Base-by-base conservation (phyloP, 805 yeast species). In the Yamadazyma insecticola region DNA sequence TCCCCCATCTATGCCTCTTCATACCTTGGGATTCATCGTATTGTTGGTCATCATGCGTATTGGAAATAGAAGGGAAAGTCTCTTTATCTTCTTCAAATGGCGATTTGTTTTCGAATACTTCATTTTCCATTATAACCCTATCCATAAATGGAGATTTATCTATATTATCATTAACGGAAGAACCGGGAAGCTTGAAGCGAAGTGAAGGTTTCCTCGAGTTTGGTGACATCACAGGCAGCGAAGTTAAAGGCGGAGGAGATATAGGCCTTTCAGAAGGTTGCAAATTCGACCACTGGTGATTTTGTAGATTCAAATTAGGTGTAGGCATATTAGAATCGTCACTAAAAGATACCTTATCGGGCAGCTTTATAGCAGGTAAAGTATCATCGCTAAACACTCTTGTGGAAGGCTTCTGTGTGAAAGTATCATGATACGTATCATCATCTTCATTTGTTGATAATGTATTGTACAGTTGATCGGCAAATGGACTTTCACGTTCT, bases 1-100 rank as follows among this genome's bases (percentile, higher is more conserved):
- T 89, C 36, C 96, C 96, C 95, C 95, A 86, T 58, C 96, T 70
- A 44, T 80, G 74, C 47, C 94, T 71, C 43, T 81, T 77, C 76
- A 83, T 81, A n/a, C 70, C 61, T 0, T 32, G 32, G 15, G 31
- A 19, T 23, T 37, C 36, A n/a, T 29, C 29, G 12, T 39, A 33
- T 26, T 48, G 41, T 17, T 44, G 40, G 28, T 50, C 42, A 26
- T 45, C 37, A 28, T 44, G n/a, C n/a, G n/a, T n/a, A n/a, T 11
- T 28, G 27, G 24, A 35, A 31, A n/a, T n/a, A n/a, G n/a, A n/a
- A n/a, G n/a, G n/a, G n/a, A 6, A n/a, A n/a, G n/a, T n/a, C n/a
- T n/a, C n/a, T n/a, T n/a, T n/a, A n/a, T 27, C 28, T 12, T 41
- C 44, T 16, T 44, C 36, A 40, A 57, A 47, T 21, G 67, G 67